Evolutionary conservation across 306 rosid species (phyloP), one percentile per base, ranked within the genome.

Genomic region (Argentina anserina): DNA sequence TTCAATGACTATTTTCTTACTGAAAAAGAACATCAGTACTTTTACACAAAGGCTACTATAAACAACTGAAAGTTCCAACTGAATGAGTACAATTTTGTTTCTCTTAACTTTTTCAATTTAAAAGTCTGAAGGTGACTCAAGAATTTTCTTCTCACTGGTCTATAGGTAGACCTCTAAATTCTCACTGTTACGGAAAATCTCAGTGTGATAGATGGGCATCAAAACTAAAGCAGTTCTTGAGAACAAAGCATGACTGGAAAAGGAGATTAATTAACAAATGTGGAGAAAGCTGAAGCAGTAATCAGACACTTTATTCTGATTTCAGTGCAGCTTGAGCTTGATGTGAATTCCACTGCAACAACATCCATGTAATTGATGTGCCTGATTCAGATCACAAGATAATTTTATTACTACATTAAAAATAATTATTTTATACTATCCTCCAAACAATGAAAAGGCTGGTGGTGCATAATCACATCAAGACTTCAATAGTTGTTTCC

Each of bases 351-450:
- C 97, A 90, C 58, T 90, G 97, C 84, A 87, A 43, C 72, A 90
- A 62, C 99, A 95, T 95, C 99, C 99, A 95, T 29, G 88, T 10
- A 60, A 95, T 87, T 1, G 97, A 91, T 28, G 97, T 95, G 59
- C 99, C 97, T 91, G 81, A 67, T 29, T 45, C 72, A 70, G 41
- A 79, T 56, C 72, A 64, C 17, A 72, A 56, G 28, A 46, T 36
- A 59, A 47, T 70, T 47, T 10, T 47, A 61, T 42, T 45, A 69
- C 29, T 53, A 3, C 9, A 39, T 47, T 61, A 39, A 60, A 29
- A 12, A 20, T 5, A 33, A 7, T 2, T 31, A 17, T 61, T 18
- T 5, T 17, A 9, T 29, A 31, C 26, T 61, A 8, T 9, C 23
- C 8, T 61, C 66, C 41, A 31, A 33, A 12, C 41, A 61, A 18